Conservation (phyloP, 345 rosid genomes). For the Lumnitzera racemosa region DNA sequence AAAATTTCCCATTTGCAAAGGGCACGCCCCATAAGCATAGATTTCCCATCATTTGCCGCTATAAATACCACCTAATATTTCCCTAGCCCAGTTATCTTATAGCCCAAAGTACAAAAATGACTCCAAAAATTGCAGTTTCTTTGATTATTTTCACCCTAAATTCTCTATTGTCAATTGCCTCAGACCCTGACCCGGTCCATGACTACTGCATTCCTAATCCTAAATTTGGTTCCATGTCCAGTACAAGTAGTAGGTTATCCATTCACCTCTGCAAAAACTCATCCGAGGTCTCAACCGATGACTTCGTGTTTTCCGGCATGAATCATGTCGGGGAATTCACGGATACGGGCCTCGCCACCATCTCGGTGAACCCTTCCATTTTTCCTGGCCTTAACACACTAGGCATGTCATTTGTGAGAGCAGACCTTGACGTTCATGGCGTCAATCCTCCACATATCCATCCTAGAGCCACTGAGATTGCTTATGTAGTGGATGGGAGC, state of each 20-base stretch:
- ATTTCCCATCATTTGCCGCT: neutral
- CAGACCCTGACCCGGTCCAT: constrained; percentile 17
- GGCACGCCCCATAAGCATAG: too few relatives aligned
- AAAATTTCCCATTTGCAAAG: too few relatives aligned
- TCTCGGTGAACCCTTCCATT: constrained; percentile 8
- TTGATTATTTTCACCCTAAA: constrained; percentile 4
- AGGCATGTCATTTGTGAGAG: constrained; percentile 10
- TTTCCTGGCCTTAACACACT: constrained; percentile 18
- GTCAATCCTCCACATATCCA: constrained; percentile 16
- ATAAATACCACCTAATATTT: neutral
- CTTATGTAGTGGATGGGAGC: constrained; percentile 4
- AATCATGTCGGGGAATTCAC: constrained; percentile 9
- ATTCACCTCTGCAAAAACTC: constrained; percentile 10
- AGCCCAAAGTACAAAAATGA: neutral
- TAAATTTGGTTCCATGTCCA: neutral
- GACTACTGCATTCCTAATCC: constrained; percentile 14
- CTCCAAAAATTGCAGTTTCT: neutral
- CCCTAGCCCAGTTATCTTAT: neutral
- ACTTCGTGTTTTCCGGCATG: constrained; percentile 13
- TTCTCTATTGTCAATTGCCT: constrained; percentile 6
- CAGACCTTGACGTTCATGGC: constrained; percentile 9
- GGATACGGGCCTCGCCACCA: constrained; percentile 11
- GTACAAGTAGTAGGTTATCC: neutral
- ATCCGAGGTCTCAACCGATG: constrained; percentile 12
- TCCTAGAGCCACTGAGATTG: constrained; percentile 15